Percentiles rank a stretch among this genome's conserved stretches.
phyloP scores from a whole-genome alignment of 768 basidiomycete species.

The Strobilomyces confusus region DNA sequence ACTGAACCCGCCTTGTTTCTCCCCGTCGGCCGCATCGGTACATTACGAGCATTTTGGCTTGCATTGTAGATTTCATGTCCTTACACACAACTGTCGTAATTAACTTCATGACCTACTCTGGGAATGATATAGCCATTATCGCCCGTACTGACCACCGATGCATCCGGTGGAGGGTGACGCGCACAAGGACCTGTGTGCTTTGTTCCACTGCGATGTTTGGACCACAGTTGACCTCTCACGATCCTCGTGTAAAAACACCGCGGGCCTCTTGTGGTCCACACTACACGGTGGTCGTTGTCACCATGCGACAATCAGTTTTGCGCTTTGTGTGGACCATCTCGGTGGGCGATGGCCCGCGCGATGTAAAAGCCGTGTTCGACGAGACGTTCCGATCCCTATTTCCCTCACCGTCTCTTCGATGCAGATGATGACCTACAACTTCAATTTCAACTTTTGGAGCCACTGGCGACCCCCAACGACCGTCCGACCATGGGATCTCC shows the following conservation, averaged over 20 bases:
- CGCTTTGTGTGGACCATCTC: constrained; percentile 2
- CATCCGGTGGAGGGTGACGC: too few species aligned
- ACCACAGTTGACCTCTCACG: not conserved
- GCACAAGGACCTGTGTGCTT: not conserved
- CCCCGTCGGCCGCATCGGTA: not conserved
- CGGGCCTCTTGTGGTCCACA: not conserved
- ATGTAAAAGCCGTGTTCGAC: constrained; percentile 2
- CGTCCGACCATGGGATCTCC: constrained; percentile 2
- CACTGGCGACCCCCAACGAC: constrained; percentile 6
- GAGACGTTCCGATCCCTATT: not conserved
- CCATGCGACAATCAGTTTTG: not conserved
- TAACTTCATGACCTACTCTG: not conserved
- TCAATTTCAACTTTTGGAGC: not conserved
- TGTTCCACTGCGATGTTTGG: not conserved
- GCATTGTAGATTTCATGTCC: not conserved
- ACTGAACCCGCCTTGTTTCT: not conserved
- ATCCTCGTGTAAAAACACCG: not conserved
- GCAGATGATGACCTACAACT: constrained; percentile 8
- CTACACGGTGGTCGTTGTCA: not conserved
- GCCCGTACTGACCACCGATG: too few species aligned
- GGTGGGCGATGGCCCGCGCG: not conserved
- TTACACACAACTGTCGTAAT: constrained; percentile 4
- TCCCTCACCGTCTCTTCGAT: not conserved
- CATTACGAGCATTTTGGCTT: constrained; percentile 1
- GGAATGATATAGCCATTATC: constrained; percentile 3